Base-by-base conservation (phyloP, 2,329 filamentous ascomycete genomes). In the Colletotrichum sp. region DNA sequence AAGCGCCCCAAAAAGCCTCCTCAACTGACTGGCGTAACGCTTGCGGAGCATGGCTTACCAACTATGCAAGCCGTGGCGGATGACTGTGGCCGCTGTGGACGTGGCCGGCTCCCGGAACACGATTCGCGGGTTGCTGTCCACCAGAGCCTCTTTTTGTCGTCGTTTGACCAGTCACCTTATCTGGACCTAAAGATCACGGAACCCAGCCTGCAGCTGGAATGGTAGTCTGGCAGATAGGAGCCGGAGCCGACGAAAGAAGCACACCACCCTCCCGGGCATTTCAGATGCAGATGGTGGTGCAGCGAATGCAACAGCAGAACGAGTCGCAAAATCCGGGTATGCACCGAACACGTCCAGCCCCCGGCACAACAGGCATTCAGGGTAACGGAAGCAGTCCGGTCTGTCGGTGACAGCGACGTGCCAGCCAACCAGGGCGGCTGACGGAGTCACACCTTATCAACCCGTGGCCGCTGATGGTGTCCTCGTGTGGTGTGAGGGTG, bases 1-100 rank as follows among this genome's bases (percentile, higher is more conserved):
- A 74, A 65, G 32, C 61, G 60, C 43, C 66, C 32, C 36, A 24
- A 59, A 32, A 32, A 34, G 60, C 69, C 64, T 67, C 69, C 73
- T 72, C 73, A 72, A 75, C 69, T 68, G 73, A 75, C 73, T 75
- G 73, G 59, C 73, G 43, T 24, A 60, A 73, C 70, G 57, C 73
- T 75, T 75, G 70, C 73, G 32, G 59, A 43, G 30, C 68, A 32
- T 34, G 70, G 70, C 74, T 57, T 52, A 16, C 39, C 59, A 18
- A 32, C 64, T 67, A 73, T 26, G 64, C 74, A 60, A 52, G 43
- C 43, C 43, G 12, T 26, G 26, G 43, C 36, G 21, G 34, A 48
- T 65, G 70, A 34, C 32, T 68, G 32, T 72, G 55, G 68, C 30
- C 21, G 66, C 32, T 13, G 59, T 65, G 34, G 61, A 65, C 36